Evolutionary conservation across 2,329 filamentous ascomycete genomes (phyloP), one percentile per base, ranked within the genome.

Genomic region (Aspergillus spinulosporus): DNA sequence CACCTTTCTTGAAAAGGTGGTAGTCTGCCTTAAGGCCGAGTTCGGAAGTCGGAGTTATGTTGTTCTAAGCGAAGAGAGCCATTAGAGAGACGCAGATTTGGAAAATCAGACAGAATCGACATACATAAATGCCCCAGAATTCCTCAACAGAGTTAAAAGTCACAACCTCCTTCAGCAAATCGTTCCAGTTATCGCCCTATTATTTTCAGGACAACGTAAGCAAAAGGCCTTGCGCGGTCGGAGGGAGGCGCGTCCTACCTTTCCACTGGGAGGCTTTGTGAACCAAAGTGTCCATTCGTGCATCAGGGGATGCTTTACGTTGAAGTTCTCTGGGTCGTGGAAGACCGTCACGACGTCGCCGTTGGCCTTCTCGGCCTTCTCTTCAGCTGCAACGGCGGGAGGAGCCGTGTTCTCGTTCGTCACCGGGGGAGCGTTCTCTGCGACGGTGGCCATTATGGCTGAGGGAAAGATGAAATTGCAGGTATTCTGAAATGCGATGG

Each of bases 231-330:
- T 34, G 15, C 37, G 26, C 29, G 11, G 52, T 49, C 14, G 26
- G 46, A 21, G 5, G 46, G 52, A n/a, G 14, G 15, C 37, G 28
- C 15, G 34, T 46, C 68, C 80, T 77, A 94, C 92, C 88, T 95
- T 97, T 80, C 92, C 92, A 74, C 88, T 95, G 43, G 93, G 89
- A 52, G 94, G 93, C 84, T 97, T 97, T 70, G 93, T 97, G 82
- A 97, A 99, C 95, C 95, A 99, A 55, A 99, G 82, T 57, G 94
- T 97, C 94, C 94, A 99, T 74, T 90, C 89, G 82, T 97, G 89
- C 84, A 96, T 92, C 59, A 99, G 84, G 64, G 92, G 93, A 76
- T 99, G 94, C 84, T 97, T 99, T 77, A 99, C 94, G 69, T 96
- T 99, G 85, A 99, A 99, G 83, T 99, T 97, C 65, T 97, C 89